These are phyloP conservation scores for Linnemannia zychae DNA, from an alignment of 192 early-diverging fungal genomes.

Conservation along the genomic window DNA sequence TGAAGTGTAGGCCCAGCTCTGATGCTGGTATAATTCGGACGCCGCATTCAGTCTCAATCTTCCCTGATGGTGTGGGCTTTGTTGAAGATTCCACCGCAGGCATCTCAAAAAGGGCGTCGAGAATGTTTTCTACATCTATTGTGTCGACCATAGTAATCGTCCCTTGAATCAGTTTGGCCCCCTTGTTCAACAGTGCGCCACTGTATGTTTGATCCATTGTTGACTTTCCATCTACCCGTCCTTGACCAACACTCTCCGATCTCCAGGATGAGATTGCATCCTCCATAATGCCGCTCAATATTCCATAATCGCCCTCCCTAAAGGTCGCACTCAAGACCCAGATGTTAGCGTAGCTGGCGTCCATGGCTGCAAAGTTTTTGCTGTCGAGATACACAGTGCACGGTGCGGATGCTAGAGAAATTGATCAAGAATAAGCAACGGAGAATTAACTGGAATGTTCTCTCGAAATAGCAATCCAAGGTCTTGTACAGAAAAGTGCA, in stretches of 20 bases:
- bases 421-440: neutral
- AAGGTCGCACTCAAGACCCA: slow-evolving; percentile 61
- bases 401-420: slow-evolving; percentile 41
- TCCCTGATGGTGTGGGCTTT: neutral
- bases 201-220: slow-evolving; percentile 9
- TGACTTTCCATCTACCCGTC: slow-evolving; percentile 32
- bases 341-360: slow-evolving; percentile 61
- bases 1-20: slow-evolving; percentile 58
- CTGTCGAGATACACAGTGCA: slow-evolving; percentile 56
- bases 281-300: slow-evolving; percentile 60
- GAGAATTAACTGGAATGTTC: neutral
- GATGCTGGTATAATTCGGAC: slow-evolving; percentile 50
- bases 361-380: slow-evolving; percentile 61
- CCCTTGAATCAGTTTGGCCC: slow-evolving; percentile 34
- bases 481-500: neutral
- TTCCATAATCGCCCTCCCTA: slow-evolving; percentile 56
- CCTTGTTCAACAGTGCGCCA: slow-evolving; percentile 35
- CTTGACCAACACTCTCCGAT: slow-evolving; percentile 52
- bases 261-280: slow-evolving; percentile 63
- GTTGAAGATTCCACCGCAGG: slow-evolving; percentile 7
- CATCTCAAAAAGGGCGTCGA: slow-evolving; percentile 56
- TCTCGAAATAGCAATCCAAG: neutral
- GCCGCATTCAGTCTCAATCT: neutral
- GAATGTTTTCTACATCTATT: slow-evolving; percentile 62
- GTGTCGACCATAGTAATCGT: slow-evolving; percentile 55